These are phyloP conservation scores for Podospora tetraspora DNA, from an alignment of 495 filamentous ascomycete genomes.

Conservation along the genomic window DNA sequence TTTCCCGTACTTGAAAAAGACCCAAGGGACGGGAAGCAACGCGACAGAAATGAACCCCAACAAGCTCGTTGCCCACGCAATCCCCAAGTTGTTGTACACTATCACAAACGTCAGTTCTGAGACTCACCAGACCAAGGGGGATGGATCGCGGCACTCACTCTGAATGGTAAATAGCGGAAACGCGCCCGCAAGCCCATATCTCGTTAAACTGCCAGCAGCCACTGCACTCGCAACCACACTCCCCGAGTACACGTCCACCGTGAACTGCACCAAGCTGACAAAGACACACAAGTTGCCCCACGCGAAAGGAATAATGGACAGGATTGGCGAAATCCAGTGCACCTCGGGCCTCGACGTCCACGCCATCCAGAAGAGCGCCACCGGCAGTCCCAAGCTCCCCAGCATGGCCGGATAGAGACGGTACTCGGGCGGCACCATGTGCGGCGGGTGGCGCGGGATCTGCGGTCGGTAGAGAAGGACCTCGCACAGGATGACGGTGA, in stretches of 20 bases:
- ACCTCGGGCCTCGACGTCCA: slow-evolving; percentile 41
- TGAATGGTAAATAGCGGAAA: slow-evolving; percentile 62
- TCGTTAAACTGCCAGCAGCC: slow-evolving; percentile 58
- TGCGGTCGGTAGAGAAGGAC: slow-evolving; percentile 34
- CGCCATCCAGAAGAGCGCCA: slow-evolving; percentile 47
- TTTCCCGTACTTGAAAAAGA: slow-evolving; percentile 46
- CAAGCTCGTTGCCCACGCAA: slow-evolving; percentile 56
- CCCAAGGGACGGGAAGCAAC: slow-evolving; percentile 55
- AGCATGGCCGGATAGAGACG: slow-evolving; percentile 57
- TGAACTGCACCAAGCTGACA: slow-evolving; percentile 44
- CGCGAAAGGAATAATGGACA: slow-evolving; percentile 57
- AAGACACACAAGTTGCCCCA: slow-evolving; percentile 48
- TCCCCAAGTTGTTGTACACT: slow-evolving; percentile 56
- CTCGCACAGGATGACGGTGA: slow-evolving; percentile 46
- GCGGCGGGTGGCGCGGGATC: slow-evolving; percentile 26
- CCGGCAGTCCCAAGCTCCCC: slow-evolving; percentile 51
- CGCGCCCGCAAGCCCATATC: slow-evolving; percentile 56
- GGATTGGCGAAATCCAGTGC: slow-evolving; percentile 39
- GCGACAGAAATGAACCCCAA: slow-evolving; percentile 54
- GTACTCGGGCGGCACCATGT: slow-evolving; percentile 46
- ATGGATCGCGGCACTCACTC: slow-evolving; percentile 37
- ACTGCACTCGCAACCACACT: slow-evolving; percentile 55
- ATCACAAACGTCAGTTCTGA: neutral
- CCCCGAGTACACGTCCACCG: slow-evolving; percentile 55
- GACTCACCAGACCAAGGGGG: neutral